phyloP scores from a whole-genome alignment of 2,329 filamentous ascomycete genomes.

The Cladorrhinum sp. region DNA sequence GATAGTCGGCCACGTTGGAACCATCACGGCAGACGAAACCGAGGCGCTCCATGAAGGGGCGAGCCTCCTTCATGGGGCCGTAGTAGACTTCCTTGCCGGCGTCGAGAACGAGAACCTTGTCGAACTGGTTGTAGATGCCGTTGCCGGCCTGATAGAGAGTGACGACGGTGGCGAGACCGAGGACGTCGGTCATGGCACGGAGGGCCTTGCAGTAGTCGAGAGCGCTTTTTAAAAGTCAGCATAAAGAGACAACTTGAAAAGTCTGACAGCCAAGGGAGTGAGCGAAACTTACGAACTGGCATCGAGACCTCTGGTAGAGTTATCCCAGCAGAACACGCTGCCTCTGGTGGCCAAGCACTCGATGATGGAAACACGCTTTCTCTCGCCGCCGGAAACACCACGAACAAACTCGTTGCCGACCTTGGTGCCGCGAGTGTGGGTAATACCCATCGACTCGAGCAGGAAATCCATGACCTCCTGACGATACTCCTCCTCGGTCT shows the following conservation, averaged over 20 bases:
- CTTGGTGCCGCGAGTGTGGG: constrained; percentile 61
- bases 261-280: too few relatives aligned
- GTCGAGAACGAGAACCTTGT: constrained; percentile 67
- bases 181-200: constrained; percentile 61
- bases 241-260: too few relatives aligned
- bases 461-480: constrained; percentile 51
- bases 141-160: constrained; percentile 69
- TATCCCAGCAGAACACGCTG: constrained; percentile 65
- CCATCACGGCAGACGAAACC: constrained; percentile 62
- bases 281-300: constrained; percentile 56
- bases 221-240: constrained; percentile 41
- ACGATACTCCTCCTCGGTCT: constrained; percentile 44
- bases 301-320: constrained; percentile 63
- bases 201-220: constrained; percentile 59
- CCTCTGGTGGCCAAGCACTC: constrained; percentile 59
- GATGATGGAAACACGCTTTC: constrained; percentile 67
- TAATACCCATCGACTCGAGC: constrained; percentile 54
- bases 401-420: constrained; percentile 65
- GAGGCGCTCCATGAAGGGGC: constrained; percentile 61
- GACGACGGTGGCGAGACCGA: constrained; percentile 58
- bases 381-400: constrained; percentile 65
- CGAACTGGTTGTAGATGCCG: constrained; percentile 66
- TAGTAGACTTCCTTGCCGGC: constrained; percentile 65
- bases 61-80: constrained; percentile 55
- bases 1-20: constrained; percentile 62